Percentiles rank a stretch among this genome's conserved stretches.
phyloP scores from a whole-genome alignment of 805 yeast species.

The Isabelozyma pseudorhagii region DNA sequence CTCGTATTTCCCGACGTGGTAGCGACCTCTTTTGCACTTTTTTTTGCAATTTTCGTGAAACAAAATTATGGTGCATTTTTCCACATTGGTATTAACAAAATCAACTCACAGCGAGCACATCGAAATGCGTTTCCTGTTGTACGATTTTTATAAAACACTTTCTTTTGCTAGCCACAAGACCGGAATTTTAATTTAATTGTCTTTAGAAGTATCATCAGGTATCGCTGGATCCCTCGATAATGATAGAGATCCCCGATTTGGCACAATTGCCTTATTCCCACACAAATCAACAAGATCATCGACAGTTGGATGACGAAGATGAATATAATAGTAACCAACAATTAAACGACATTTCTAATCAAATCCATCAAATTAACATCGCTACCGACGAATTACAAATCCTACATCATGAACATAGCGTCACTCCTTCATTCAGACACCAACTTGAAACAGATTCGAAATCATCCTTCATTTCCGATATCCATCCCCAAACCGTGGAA shows the following conservation, averaged over 20 bases:
- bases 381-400: neutral
- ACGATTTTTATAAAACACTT: too few species aligned
- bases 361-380: neutral
- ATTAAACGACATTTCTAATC: neutral
- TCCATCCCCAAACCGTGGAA: neutral
- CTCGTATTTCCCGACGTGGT: too few species aligned
- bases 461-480: neutral
- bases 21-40: neutral
- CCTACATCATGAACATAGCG: neutral
- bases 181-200: too few species aligned
- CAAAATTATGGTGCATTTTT: neutral
- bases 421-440: neutral
- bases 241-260: constrained; percentile 46
- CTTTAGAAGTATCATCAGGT: too few species aligned
- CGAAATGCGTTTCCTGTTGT: neutral
- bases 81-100: neutral
- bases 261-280: constrained; percentile 21
- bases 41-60: neutral
- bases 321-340: neutral
- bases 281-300: neutral
- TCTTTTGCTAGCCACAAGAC: too few species aligned
- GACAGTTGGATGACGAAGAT: neutral
- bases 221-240: constrained; percentile 3
- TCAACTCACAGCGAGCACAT: neutral
- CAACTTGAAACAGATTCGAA: neutral